Base-by-base conservation (phyloP, 2,329 filamentous ascomycete species). In the Zelopaecilomyces penicillatus region DNA sequence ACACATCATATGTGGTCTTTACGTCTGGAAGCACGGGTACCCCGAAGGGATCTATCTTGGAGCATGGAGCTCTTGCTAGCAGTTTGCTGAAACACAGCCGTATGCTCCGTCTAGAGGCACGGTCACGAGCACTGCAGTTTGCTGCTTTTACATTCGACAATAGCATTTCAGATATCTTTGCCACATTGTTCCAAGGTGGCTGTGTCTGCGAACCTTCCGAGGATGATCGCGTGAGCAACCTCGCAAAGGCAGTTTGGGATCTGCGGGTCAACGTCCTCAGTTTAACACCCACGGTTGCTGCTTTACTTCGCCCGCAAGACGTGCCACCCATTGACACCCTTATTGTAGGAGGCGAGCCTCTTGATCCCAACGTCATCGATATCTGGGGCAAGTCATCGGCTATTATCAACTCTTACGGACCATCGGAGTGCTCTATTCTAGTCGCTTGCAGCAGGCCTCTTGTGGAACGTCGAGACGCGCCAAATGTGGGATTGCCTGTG, bases 351-450 rank as follows among this genome's bases (percentile, higher is more conserved):
- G 48, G 48, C 12, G 48, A 50, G 30, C 29, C 45, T 5, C 6
- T 48, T 5, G 27, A 27, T 11, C 27, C 39, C n/a, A 35, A 33
- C 11, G 34, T 42, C 8, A 31, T 42, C 7, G 33, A 42, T 27
- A 19, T 29, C 12, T 46, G 44, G 44, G 19, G 19, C 4, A 28
- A 42, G 10, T 29, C 28, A 12, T 31, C 30, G 60, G 3, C 51
- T 52, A 32, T 71, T 65, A 67, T 65, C 30, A 41, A 41, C 33
- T 30, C 35, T n/a, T 46, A 46, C 11, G 44, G 44, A 5, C 44
- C 44, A 6, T 27, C 39, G 3, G 44, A 46, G 30, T 36, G 32
- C 4, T 46, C 44, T 11, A 42, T 46, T 26, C 30, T 31, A 11
- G 28, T 32, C n/a, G 30, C 42, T 26, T 44, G 37, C 29, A 40